Evolutionary conservation across 257 asterid species (phyloP), one percentile per base, ranked within the genome.

Genomic region (Jaltomata sinuosa): DNA sequence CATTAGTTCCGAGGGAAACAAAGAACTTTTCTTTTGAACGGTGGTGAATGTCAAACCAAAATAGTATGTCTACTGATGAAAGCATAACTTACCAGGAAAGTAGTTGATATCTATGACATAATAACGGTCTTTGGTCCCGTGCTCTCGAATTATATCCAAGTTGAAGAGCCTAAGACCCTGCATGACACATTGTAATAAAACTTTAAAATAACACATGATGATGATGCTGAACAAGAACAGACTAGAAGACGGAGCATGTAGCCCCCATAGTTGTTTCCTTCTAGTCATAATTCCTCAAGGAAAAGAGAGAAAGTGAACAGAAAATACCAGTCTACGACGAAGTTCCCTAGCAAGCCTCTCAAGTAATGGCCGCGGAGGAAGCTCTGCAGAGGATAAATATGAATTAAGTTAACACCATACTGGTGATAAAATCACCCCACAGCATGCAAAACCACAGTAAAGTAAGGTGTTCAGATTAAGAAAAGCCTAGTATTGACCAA

Each of bases 81-180:
- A 19, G 40, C 55, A 0, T 5, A 77, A 40, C 87, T 84, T 90
- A 94, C 99, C 99, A 82, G 99, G 99, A 71, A 96, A 96, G 87
- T 94, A 96, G 91, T 96, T 96, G 68, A 96, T 96, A 82, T 96
- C 98, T 84, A 96, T 96, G 36, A 96, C 99, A 49, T 94, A 96
- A 80, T 91, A 96, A 68, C 84, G 83, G 89, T 93, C 98, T 55
- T 71, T 89, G 2, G 96, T 91, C 81, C 98, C 99, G 80, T 90
- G 96, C 84, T 96, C 99, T 81, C 99, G 88, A 62, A 96, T 94
- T 27, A 96, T 91, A 84, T 96, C 99, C 87, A 96, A 86, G 94
- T 96, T 96, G 90, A 96, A 96, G 77, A 96, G 93, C 83, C 93
- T 93, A 82, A 96, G 98, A 78, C 98, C 99, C 99, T 96, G 84